A percentile compares a stretch with the other conserved stretches of the same genome.
phyloP scores from a whole-genome alignment of 345 rosid genomes.

The Eucalyptus paniculata region DNA sequence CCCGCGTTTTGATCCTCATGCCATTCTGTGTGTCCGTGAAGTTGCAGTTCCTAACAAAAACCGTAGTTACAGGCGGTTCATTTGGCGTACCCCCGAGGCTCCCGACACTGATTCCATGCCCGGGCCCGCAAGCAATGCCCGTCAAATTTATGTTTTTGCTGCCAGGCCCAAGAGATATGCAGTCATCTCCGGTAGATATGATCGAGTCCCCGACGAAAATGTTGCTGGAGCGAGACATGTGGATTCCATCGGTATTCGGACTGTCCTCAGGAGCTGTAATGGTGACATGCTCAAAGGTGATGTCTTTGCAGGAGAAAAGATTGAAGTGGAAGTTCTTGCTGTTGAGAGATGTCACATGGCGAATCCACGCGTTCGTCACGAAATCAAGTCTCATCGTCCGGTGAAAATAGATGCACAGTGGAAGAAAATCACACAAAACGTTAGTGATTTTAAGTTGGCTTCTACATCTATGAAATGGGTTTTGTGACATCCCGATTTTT shows the following conservation, averaged over 20 bases:
- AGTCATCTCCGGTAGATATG: conserved; percentile 54
- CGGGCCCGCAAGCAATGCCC: conserved; percentile 30
- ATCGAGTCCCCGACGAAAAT: conserved; percentile 8
- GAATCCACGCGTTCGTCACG: not conserved
- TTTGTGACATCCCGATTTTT: too few relatives aligned
- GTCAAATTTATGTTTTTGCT: conserved; percentile 8
- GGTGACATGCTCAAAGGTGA: not conserved
- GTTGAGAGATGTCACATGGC: not conserved
- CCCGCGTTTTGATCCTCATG: conserved; percentile 20
- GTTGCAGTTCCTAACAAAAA: not conserved
- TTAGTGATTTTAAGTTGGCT: not conserved
- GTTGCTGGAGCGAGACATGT: conserved; percentile 14
- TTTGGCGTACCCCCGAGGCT: conserved; percentile 6
- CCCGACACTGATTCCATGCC: conserved; percentile 31
- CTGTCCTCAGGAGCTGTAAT: conserved; percentile 34
- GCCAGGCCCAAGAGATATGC: conserved; percentile 31
- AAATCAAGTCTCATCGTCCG: not conserved
- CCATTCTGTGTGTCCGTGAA: conserved; percentile 9
- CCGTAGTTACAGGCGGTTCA: not conserved
- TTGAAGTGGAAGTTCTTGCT: conserved; percentile 11
- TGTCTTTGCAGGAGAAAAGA: not conserved
- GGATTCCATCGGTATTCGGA: conserved; percentile 57
- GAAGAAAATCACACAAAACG: not conserved
- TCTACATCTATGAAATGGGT: not conserved
- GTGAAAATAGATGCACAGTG: not conserved